phyloP scores from a whole-genome alignment of 805 yeast species.

The Metschnikowia kofuensis region DNA sequence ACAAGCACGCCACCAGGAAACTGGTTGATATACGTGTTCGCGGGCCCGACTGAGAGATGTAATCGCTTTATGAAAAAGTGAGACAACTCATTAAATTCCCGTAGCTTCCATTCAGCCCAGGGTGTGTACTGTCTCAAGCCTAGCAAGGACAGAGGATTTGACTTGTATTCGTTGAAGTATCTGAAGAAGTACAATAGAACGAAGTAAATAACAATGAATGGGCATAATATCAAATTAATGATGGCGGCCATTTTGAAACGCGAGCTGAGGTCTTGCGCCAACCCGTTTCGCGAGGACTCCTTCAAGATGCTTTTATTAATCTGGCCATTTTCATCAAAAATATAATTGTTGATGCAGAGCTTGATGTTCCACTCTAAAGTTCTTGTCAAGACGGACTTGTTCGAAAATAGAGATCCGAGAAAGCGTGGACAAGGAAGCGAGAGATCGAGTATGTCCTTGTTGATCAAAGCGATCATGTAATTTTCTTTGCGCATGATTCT shows the following conservation, averaged over 20 bases:
- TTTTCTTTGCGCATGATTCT: constrained; percentile 95
- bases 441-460: constrained; percentile 69
- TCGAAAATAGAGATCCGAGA: constrained; percentile 17
- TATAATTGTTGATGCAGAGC: constrained; percentile 80
- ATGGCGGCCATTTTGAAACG: constrained; percentile 87
- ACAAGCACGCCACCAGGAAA: constrained; percentile 73
- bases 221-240: constrained; percentile 77
- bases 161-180: constrained; percentile 88
- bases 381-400: constrained; percentile 57
- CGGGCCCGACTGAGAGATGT: constrained; percentile 72
- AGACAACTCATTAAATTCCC: constrained; percentile 91
- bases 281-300: constrained; percentile 61
- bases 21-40: constrained; percentile 80
- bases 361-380: constrained; percentile 94
- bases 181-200: constrained; percentile 80
- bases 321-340: constrained; percentile 82
- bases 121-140: constrained; percentile 82
- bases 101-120: constrained; percentile 88
- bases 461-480: constrained; percentile 85
- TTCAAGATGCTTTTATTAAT: constrained; percentile 68
- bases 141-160: constrained; percentile 78
- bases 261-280: constrained; percentile 68
- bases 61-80: constrained; percentile 83
- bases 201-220: constrained; percentile 82
- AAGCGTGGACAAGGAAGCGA: constrained; percentile 37